Percentiles rank a stretch among this genome's conserved stretches.
phyloP scores from a whole-genome alignment of 176 grass and related monocot genomes.

The Carex cristatella region DNA sequence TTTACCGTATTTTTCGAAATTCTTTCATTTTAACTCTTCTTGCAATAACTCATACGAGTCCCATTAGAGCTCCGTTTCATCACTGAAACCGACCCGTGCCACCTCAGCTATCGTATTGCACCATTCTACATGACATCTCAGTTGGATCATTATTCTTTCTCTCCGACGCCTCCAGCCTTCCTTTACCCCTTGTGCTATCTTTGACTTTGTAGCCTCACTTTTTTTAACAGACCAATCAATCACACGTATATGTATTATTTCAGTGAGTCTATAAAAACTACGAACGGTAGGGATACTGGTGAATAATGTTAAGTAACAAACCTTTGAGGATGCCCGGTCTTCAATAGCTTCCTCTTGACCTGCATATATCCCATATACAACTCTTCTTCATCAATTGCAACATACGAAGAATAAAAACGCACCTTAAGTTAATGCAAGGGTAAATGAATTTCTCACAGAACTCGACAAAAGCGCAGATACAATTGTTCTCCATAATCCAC shows the following conservation, averaged over 20 bases:
- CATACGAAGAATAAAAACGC: not conserved
- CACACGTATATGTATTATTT: not conserved
- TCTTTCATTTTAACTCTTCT: constrained; percentile 28
- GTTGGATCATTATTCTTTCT: constrained; percentile 53
- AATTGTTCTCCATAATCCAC: not conserved
- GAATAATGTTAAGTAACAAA: not conserved
- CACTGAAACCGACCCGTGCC: constrained; percentile 55
- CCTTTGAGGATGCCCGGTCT: constrained; percentile 20
- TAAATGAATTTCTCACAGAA: not conserved
- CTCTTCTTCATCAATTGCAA: not conserved
- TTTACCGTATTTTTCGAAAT: no score
- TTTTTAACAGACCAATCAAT: constrained; percentile 29
- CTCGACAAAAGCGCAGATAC: not conserved
- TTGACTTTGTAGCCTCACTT: constrained; percentile 67
- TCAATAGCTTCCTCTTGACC: constrained; percentile 81
- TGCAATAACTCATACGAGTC: constrained; percentile 70
- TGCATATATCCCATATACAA: constrained; percentile 34
- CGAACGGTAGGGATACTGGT: not conserved
- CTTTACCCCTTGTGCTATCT: constrained; percentile 59
- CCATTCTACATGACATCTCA: constrained; percentile 72
- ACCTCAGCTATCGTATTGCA: constrained; percentile 63
- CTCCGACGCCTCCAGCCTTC: constrained; percentile 54
- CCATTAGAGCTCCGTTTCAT: constrained; percentile 61
- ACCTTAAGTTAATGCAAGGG: not conserved
- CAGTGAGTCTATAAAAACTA: not conserved